Evolutionary conservation across 352 stramenopile genomes (phyloP).

Genomic region (Pythium rishiriense): DNA sequence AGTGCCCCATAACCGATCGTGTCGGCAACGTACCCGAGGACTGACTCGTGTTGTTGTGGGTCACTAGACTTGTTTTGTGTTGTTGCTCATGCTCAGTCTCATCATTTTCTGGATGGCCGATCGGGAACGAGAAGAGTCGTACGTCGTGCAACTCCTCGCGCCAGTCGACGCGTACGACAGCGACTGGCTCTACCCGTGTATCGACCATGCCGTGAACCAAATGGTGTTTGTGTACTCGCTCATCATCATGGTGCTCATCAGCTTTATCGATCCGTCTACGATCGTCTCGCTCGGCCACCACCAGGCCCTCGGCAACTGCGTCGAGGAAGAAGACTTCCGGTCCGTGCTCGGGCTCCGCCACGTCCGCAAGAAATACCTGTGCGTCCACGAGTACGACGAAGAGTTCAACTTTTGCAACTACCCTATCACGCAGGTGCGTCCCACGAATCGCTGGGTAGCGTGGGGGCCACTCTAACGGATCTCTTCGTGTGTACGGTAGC

Average conservation of each 20-base stretch:
- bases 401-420: conserved; percentile 85
- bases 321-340: conserved; percentile 54
- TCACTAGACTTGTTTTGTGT: conserved; percentile 55
- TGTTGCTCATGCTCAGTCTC: conserved; percentile 51
- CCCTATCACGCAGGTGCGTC: conserved; percentile 55
- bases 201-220: conserved; percentile 83
- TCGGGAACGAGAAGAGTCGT: conserved; percentile 55
- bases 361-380: conserved; percentile 68
- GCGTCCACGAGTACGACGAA: conserved; percentile 79
- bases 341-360: conserved; percentile 60
- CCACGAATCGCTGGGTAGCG: no score
- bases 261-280: conserved; percentile 60
- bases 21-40: no score
- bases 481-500: conserved; percentile 11
- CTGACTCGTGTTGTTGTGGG: no score
- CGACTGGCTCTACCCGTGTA: conserved; percentile 74
- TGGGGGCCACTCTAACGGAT: not conserved
- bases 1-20: not conserved
- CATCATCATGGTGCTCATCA: conserved; percentile 55
- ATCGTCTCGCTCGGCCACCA: conserved; percentile 79
- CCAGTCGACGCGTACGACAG: conserved; percentile 76
- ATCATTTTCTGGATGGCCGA: conserved; percentile 74
- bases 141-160: conserved; percentile 53
- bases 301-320: conserved; percentile 72
- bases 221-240: conserved; percentile 76